These are phyloP conservation scores for Durusdinium trenchii DNA, from an alignment of 73 alveolate species.

Conservation along the genomic window DNA sequence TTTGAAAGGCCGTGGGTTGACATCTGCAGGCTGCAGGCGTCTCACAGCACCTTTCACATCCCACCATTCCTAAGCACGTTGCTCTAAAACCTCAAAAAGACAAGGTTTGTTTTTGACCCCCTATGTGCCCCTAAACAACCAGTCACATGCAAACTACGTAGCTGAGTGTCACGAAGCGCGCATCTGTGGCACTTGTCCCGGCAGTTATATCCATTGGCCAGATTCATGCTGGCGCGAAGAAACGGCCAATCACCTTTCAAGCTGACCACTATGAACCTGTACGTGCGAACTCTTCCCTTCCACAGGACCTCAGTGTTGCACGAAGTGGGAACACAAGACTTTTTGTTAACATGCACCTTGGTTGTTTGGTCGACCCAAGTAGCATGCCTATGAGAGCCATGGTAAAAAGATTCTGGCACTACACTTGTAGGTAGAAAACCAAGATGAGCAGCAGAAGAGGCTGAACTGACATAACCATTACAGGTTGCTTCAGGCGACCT, in stretches of 20 bases:
- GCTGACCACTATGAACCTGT: not conserved
- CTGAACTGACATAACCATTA: not conserved
- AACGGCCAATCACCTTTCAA: conserved; percentile 67
- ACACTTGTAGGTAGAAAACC: no score
- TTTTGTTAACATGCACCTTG: no score
- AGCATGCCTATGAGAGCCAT: no score
- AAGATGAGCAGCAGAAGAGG: not conserved
- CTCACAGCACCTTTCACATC: not conserved
- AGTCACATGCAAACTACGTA: no score
- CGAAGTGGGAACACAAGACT: no score
- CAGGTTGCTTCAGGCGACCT: not conserved
- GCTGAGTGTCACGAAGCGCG: not conserved
- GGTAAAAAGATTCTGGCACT: no score
- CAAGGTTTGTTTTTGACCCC: no score
- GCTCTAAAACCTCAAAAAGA: no score
- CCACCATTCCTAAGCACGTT: no score
- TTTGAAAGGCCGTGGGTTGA: not conserved
- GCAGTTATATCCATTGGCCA: conserved; percentile 17
- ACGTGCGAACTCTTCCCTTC: not conserved
- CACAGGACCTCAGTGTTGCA: no score
- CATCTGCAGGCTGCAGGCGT: not conserved
- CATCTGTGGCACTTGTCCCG: conserved; percentile 17
- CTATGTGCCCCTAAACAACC: no score
- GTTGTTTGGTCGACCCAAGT: no score
- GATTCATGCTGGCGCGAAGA: not conserved